A percentile compares a stretch with the other conserved stretches of the same genome.
These are phyloP conservation scores for Wickerhamomyces queroliae DNA, from an alignment of 805 yeast species.

Conservation along the genomic window DNA sequence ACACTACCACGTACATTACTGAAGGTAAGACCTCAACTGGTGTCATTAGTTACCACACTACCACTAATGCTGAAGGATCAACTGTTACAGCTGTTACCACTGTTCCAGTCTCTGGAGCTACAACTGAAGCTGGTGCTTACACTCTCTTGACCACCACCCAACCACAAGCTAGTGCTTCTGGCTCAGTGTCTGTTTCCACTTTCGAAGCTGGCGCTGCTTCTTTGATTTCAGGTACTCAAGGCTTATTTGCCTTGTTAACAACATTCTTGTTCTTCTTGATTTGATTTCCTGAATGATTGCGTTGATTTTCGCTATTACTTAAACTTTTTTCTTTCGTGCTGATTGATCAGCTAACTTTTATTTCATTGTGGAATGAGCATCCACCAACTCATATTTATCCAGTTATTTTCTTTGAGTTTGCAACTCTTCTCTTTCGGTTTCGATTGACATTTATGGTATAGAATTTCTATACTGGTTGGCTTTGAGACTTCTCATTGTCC, in stretches of 20 bases:
- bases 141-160: background rate
- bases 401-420: background rate
- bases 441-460: no score
- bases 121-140: background rate
- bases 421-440: no score
- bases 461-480: no score
- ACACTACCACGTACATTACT: background rate
- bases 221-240: background rate
- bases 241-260: background rate
- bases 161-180: background rate
- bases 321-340: background rate
- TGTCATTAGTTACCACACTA: background rate
- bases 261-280: background rate
- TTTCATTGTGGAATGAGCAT: background rate
- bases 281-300: background rate
- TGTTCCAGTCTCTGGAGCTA: background rate
- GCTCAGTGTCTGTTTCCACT: constrained; percentile 1
- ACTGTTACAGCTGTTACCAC: constrained; percentile 1
- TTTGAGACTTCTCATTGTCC: no score
- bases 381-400: background rate
- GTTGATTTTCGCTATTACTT: background rate
- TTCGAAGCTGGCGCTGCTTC: constrained; percentile 3
- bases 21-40: background rate
- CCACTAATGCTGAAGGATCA: background rate
- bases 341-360: no score